phyloP scores from a whole-genome alignment of 2,329 filamentous ascomycete species.

The Diaporthe batatas region DNA sequence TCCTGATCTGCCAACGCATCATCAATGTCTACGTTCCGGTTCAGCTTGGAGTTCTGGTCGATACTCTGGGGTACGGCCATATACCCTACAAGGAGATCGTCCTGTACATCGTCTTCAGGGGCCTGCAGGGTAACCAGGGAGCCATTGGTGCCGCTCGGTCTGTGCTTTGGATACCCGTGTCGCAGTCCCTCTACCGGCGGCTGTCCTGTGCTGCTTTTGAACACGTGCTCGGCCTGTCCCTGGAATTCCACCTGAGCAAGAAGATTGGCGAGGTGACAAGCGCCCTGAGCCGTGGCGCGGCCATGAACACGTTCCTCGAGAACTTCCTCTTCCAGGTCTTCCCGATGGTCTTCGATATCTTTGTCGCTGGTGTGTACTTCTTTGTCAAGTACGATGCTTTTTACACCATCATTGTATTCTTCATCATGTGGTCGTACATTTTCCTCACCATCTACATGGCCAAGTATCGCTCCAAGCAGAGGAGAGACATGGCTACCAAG shows the following conservation, averaged over 20 bases:
- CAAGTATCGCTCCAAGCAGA: constrained; percentile 58
- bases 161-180: constrained; percentile 63
- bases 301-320: constrained; percentile 64
- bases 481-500: constrained; percentile 59
- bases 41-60: constrained; percentile 58
- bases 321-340: constrained; percentile 63
- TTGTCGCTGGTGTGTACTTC: constrained; percentile 62
- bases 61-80: constrained; percentile 55
- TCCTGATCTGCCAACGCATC: constrained; percentile 58
- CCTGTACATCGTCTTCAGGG: constrained; percentile 59
- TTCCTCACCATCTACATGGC: constrained; percentile 65
- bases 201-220: constrained; percentile 61
- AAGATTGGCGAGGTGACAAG: constrained; percentile 65
- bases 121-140: constrained; percentile 61
- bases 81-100: constrained; percentile 58
- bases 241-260: constrained; percentile 66
- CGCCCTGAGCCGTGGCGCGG: constrained; percentile 61
- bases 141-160: constrained; percentile 57
- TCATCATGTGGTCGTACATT: constrained; percentile 64
- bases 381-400: constrained; percentile 61
- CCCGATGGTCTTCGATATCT: constrained; percentile 64
- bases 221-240: constrained; percentile 60
- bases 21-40: constrained; percentile 60
- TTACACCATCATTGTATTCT: constrained; percentile 62
- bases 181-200: constrained; percentile 58